Conservation (phyloP, 345 rosid genomes). For the Nasturtium officinale region DNA sequence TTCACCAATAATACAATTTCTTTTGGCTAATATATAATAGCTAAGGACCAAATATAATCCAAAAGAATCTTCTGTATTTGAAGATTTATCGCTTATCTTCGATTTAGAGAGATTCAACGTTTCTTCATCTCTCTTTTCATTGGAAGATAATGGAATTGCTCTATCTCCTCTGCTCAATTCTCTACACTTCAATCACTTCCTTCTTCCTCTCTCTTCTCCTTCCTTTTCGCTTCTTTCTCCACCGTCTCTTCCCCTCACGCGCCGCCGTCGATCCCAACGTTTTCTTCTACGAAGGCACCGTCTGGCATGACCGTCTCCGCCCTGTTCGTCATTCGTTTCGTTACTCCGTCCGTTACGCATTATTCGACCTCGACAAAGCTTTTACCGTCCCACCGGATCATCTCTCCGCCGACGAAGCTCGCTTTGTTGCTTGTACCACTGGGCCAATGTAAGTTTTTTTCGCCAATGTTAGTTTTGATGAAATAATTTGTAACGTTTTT, state of each 20-base stretch:
- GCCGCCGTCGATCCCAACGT: conserved; percentile 29
- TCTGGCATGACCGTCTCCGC: conserved; percentile 86
- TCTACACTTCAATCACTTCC: conserved; percentile 46
- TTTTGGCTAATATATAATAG: no score
- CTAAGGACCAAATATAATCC: no score
- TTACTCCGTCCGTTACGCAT: conserved; percentile 76
- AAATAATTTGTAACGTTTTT: neutral
- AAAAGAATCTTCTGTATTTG: no score
- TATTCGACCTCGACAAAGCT: conserved; percentile 66
- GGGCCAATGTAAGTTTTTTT: conserved; percentile 80
- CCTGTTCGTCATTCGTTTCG: conserved; percentile 74
- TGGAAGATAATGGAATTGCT: conserved; percentile 52
- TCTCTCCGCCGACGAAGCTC: conserved; percentile 73
- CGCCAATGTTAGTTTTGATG: conserved; percentile 53
- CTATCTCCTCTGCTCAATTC: conserved; percentile 53
- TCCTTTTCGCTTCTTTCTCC: conserved; percentile 45
- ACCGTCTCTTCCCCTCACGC: conserved; percentile 33
- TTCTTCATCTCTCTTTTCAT: neutral
- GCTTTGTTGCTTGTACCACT: conserved; percentile 53
- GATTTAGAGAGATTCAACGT: neutral
- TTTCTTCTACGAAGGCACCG: conserved; percentile 70
- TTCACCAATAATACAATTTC: no score
- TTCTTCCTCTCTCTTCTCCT: conserved; percentile 55
- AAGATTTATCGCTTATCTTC: neutral
- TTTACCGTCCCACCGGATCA: conserved; percentile 54